A percentile compares a stretch with the other conserved stretches of the same genome.
phyloP scores from a whole-genome alignment of 2,329 filamentous ascomycete species.

The Venturia carpophila region DNA sequence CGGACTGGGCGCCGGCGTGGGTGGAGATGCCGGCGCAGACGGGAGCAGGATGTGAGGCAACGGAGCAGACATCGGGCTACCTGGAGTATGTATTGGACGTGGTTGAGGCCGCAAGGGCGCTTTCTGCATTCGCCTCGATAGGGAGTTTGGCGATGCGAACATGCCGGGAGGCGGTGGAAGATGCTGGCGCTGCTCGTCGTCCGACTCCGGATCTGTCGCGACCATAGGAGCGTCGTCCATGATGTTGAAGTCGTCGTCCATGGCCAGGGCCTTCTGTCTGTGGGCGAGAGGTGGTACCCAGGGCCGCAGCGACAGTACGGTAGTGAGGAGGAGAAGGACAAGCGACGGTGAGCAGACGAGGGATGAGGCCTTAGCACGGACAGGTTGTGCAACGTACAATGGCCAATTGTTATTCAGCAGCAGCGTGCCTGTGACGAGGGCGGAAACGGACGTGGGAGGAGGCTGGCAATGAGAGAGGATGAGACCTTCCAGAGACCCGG shows the following conservation, averaged over 20 bases:
- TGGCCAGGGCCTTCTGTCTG: constrained; percentile 3
- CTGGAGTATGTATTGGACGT: constrained; percentile 42
- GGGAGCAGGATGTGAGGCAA: constrained; percentile 55
- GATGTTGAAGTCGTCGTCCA: constrained; percentile 27
- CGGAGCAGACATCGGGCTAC: constrained; percentile 40
- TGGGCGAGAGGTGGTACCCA: background rate
- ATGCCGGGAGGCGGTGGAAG: constrained; percentile 37
- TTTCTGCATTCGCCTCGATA: constrained; percentile 28
- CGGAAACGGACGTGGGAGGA: background rate
- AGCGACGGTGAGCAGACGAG: background rate
- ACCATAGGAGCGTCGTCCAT: constrained; percentile 24
- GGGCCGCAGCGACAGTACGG: background rate
- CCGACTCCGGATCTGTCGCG: constrained; percentile 23
- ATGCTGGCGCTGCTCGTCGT: constrained; percentile 26
- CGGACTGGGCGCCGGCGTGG: constrained; percentile 59
- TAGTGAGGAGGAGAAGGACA: background rate
- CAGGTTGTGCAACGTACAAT: background rate
- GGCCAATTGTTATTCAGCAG: background rate
- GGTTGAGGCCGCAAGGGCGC: constrained; percentile 35
- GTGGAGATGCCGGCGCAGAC: constrained; percentile 57
- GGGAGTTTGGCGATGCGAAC: constrained; percentile 31
- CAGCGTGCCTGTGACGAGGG: background rate
- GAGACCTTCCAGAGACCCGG: background rate
- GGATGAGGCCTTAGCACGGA: background rate
- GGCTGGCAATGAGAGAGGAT: background rate